Base-by-base conservation (phyloP, 257 asterid species). In the Nicotiana otophora region DNA sequence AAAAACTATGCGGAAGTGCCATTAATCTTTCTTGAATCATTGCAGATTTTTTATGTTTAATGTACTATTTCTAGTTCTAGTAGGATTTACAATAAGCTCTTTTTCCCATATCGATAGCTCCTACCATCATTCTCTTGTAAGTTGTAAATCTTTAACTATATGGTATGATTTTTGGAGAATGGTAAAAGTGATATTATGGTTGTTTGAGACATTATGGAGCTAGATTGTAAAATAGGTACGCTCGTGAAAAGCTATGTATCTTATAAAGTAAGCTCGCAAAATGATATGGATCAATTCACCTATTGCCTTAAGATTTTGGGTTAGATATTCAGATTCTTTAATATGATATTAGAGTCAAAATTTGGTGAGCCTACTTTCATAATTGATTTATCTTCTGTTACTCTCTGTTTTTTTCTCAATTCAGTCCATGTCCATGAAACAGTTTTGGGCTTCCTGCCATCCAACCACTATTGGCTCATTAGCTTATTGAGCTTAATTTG, bases 1-100 rank as follows among this genome's bases (percentile, higher is more conserved):
- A 89, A 84, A 88, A 95, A 86, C 94, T 93, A 0, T 91, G 93
- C 23, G 93, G 90, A 5, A 66, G 84, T 82, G 91, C 95, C 79
- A 69, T 93, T 79, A 86, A 42, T 81, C 90, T 95, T 28, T 84
- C 89, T 77, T 91, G 34, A 79, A 83, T 33, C 33, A 5, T 10
- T 1, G 17, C 5, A 5, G 64, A 26, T 30, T 48, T 6, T 33
- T 26, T 23, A 61, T 33, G 31, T 48, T 74, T 48, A 26, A 15
- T 74, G 80, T 48, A 48, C 62, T 8, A 15, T 48, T 51, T 48
- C 62, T 74, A 26, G 5, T 51, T 48, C 62, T 74, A 51, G 5
- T 53, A 15, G 19, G 26, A 74, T 74, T 48, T 74, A 26, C 51
- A 74, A 48, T 51, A 15, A 72, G 39, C 36, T 48, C 19, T 7